Evolutionary conservation across 1,139 yeast species (phyloP), one percentile per base, ranked within the genome.

Genomic region (Saccharomycopsis phalli): DNA sequence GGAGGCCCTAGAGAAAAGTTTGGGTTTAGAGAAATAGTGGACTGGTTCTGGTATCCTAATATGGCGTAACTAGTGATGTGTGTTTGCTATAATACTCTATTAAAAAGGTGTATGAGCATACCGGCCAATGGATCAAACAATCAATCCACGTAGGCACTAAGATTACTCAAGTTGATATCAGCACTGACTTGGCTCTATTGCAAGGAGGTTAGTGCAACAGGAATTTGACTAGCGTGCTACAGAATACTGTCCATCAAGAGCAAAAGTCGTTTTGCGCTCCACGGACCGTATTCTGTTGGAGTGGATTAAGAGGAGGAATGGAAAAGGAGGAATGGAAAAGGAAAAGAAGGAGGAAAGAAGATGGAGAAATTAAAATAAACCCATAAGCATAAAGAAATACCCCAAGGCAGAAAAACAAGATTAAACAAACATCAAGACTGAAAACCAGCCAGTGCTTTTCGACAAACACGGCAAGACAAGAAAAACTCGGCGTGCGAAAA

Each of bases 121-220:
- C 47, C 47, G 45, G 47, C 47, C 47, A 44, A 38, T 36, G 21
- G 14, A n/a, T 14, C n/a, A 8, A 16, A 28, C 27, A 8, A n/a
- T 11, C 13, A 13, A 39, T 13, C 22, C 32, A 36, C 31, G 29
- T 37, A 19, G 47, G 45, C 47, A 41, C 45, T 44, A 33, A 44
- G 47, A 44, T 38, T 44, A 34, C n/a, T 36, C 36, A 43, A 19
- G 18, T 44, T 41, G 37, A 25, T 44, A 31, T 44, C 27, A 40
- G 47, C 47, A 44, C 47, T 44, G 41, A 42, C 47, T 45, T 44
- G 47, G 47, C 47, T 41, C 47, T 30, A 38, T 35, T 41, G 43
- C 31, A 38, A 41, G 21, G 40, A 42, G 22, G 26, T 44, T 34
- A 40, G 40, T 37, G 33, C 43, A 44, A 38, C 33, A 30, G 47